Evolutionary conservation across 352 stramenopile genomes (phyloP), one percentile per base, ranked within the genome.

Genomic region (Pythium dissotocum): DNA sequence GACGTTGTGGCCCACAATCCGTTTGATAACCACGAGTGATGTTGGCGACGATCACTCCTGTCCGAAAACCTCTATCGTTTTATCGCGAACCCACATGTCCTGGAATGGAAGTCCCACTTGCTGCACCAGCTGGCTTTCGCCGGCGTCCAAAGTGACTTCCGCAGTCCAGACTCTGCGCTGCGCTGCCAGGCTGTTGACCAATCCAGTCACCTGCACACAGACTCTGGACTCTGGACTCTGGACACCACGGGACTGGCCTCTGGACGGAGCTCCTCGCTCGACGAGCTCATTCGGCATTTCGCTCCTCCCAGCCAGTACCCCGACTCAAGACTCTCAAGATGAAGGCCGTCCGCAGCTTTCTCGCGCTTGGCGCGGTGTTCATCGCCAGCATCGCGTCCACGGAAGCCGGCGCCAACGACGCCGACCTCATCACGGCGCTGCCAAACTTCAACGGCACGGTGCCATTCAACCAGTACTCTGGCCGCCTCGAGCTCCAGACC

Each of bases 401-500:
- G 18, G 58, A 52, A 33, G 57, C 53, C 2, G 63, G 60, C 0
- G 33, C 57, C 44, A 80, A 90, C 61, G 80, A 81, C 7, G 80
- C 82, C 44, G 73, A 87, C 36, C 59, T 84, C 60, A 74, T 93
- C 51, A 81, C 61, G 51, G 26, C 71, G 51, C 73, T 93, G 46
- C 83, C 85, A 0, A 78, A 80, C 10, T 75, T 90, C 35, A 63
- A 69, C 9, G 67, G 58, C 9, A 58, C 78, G 33, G 66, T 85
- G 12, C 60, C 68, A 49, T 90, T 93, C 75, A 87, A 90, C 60
- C 85, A 93, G 58, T 93, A 92, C 70, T 70, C 82, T 4, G 83
- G 80, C 6, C 83, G 85, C 59, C 30, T 91, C 35, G 54, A 85
- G 56, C 72, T 91, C 13, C 35, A 79, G 44, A 77, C 72, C 18